These are phyloP conservation scores for Neurospora sp. DNA, from an alignment of 495 filamentous ascomycete species.

Conservation along the genomic window DNA sequence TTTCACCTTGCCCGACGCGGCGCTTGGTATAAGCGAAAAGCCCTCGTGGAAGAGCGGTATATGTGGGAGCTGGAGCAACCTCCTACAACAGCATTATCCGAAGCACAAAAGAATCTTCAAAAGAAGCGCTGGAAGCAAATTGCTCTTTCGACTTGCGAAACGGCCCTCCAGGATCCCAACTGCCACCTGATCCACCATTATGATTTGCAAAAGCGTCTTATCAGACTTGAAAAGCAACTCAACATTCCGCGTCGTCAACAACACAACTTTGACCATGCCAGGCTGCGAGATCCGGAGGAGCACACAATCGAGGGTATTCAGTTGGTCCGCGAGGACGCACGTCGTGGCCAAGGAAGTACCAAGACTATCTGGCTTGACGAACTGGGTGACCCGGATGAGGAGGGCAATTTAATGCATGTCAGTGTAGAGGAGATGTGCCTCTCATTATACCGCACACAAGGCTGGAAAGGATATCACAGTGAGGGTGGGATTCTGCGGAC, in stretches of 20 bases:
- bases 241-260: conserved; percentile 78
- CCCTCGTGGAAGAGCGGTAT: conserved; percentile 89
- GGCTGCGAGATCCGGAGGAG: conserved; percentile 62
- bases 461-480: conserved; percentile 90
- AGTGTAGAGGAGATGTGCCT: conserved; percentile 89
- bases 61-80: conserved; percentile 55
- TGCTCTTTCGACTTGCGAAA: conserved; percentile 75
- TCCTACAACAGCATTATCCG: conserved; percentile 19
- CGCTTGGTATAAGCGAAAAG: conserved; percentile 93
- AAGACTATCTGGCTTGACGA: conserved; percentile 87
- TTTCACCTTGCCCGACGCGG: conserved; percentile 82
- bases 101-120: conserved; percentile 60
- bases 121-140: conserved; percentile 78
- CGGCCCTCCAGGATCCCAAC: conserved; percentile 73
- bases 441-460: conserved; percentile 66
- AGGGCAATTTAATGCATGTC: conserved; percentile 29
- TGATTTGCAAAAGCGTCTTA: conserved; percentile 84
- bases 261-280: conserved; percentile 85
- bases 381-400: conserved; percentile 54
- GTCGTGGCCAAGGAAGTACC: conserved; percentile 39
- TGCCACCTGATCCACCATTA: conserved; percentile 90
- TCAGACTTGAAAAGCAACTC: conserved; percentile 76
- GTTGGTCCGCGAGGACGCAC: conserved; percentile 47
- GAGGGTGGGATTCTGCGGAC: conserved; percentile 88
- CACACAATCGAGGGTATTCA: conserved; percentile 67